Conservation (phyloP, 2,329 filamentous ascomycete genomes). For the Dothiorella sarmentorum region DNA sequence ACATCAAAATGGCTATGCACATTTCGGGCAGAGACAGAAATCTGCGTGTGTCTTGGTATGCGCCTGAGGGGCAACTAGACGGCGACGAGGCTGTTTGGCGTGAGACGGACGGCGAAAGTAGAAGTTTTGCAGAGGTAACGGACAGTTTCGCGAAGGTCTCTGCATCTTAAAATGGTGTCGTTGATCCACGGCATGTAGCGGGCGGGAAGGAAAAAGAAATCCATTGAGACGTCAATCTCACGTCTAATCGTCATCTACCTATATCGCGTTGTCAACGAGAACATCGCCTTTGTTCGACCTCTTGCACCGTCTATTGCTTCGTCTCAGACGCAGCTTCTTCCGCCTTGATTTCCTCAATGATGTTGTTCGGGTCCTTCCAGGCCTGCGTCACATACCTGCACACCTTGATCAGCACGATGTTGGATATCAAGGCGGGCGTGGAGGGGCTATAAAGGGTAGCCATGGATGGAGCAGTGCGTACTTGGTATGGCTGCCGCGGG, state of each 20-base stretch:
- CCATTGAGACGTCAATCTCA: no score
- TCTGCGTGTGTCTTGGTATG: neutral
- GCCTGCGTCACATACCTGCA: constrained; percentile 55
- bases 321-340: neutral
- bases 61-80: neutral
- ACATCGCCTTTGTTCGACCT: no score
- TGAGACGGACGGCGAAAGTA: neutral
- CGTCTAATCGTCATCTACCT: no score
- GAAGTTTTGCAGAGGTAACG: neutral
- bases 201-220: neutral
- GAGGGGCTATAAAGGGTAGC: no score
- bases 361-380: constrained; percentile 62
- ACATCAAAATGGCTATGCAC: neutral
- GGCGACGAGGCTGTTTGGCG: constrained; percentile 1
- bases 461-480: constrained; percentile 29
- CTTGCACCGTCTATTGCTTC: neutral
- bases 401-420: neutral
- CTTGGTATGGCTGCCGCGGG: constrained; percentile 66
- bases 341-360: constrained; percentile 52
- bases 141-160: neutral
- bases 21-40: neutral
- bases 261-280: no score
- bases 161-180: neutral
- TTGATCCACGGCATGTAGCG: no score
- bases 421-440: no score